These are phyloP conservation scores for Solanum pinnatisectum DNA, from an alignment of 257 asterid species.

Conservation along the genomic window DNA sequence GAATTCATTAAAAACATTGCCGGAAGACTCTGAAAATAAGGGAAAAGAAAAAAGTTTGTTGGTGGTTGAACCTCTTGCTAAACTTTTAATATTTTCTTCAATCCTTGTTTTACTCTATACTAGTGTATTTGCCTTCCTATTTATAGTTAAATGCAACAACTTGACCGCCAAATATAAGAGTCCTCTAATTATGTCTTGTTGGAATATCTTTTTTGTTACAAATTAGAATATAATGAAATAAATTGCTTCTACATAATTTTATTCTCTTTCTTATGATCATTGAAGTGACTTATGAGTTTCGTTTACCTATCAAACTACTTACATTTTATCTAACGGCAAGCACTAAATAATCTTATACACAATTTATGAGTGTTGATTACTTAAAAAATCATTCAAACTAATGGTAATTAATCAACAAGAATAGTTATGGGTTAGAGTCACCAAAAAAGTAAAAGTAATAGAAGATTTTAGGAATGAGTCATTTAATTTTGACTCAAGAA, in stretches of 20 bases:
- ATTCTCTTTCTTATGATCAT: neutral
- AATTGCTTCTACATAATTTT: neutral
- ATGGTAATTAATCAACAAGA: neutral
- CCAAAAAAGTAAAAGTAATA: too few relatives aligned
- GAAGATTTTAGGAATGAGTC: too few relatives aligned
- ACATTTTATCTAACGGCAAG: neutral
- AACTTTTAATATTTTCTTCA: neutral
- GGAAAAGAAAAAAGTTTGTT: slow-evolving; percentile 16
- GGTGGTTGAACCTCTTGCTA: slow-evolving; percentile 16
- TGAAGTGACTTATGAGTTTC: neutral
- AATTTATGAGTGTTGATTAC: neutral
- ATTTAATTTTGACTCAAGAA: too few relatives aligned
- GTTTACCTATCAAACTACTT: neutral
- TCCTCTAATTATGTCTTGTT: neutral
- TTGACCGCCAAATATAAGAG: neutral
- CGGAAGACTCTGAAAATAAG: neutral
- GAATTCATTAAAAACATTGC: slow-evolving; percentile 24
- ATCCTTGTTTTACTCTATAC: neutral
- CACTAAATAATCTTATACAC: neutral
- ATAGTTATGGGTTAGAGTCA: too few relatives aligned
- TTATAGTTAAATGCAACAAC: neutral
- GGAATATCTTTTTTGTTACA: neutral
- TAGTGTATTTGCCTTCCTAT: neutral
- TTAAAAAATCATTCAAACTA: neutral
- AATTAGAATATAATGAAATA: neutral